A percentile compares a stretch with the other conserved stretches of the same genome.
Evolutionary conservation across 148 eudicot genomes (phyloP).

Genomic region (Vaccinium darrowii): DNA sequence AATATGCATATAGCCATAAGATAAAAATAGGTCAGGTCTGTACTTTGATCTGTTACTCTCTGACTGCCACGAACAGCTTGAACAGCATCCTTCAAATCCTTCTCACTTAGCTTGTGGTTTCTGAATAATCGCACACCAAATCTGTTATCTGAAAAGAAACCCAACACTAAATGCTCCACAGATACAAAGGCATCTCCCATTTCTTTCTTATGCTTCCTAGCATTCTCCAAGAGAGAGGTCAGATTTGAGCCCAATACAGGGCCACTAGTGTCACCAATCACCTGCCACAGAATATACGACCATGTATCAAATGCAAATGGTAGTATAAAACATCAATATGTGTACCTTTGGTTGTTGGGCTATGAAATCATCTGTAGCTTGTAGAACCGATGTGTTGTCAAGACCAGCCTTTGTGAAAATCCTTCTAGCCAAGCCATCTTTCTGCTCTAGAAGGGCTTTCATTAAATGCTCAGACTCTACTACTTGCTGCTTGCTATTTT

Average conservation of each 20-base stretch:
- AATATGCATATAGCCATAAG: neutral
- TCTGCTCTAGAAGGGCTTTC: constrained; percentile 92
- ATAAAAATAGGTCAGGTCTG: constrained; percentile 1
- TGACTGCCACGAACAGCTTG: constrained; percentile 90
- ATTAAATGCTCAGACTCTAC: constrained; percentile 96
- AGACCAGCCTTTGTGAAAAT: constrained; percentile 90
- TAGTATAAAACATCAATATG: neutral
- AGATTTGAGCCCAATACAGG: constrained; percentile 69
- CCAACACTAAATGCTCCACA: constrained; percentile 87
- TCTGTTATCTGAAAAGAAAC: constrained; percentile 74
- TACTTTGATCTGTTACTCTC: constrained; percentile 98
- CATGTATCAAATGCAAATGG: neutral
- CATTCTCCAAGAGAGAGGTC: constrained; percentile 66
- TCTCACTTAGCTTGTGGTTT: constrained; percentile 67
- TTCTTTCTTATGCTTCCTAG: constrained; percentile 76
- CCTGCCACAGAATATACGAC: constrained; percentile 44
- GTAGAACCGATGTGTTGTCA: constrained; percentile 85
- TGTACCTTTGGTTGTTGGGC: constrained; percentile 89
- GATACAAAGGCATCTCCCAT: constrained; percentile 93
- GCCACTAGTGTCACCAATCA: constrained; percentile 82
- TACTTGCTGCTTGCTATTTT: constrained; percentile 71
- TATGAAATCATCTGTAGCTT: constrained; percentile 81
- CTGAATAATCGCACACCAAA: constrained; percentile 77
- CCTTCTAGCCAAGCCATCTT: constrained; percentile 90
- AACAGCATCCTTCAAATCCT: constrained; percentile 81